These are phyloP conservation scores for Calonectria crousiana DNA, from an alignment of 2,329 filamentous ascomycete genomes.

Conservation along the genomic window DNA sequence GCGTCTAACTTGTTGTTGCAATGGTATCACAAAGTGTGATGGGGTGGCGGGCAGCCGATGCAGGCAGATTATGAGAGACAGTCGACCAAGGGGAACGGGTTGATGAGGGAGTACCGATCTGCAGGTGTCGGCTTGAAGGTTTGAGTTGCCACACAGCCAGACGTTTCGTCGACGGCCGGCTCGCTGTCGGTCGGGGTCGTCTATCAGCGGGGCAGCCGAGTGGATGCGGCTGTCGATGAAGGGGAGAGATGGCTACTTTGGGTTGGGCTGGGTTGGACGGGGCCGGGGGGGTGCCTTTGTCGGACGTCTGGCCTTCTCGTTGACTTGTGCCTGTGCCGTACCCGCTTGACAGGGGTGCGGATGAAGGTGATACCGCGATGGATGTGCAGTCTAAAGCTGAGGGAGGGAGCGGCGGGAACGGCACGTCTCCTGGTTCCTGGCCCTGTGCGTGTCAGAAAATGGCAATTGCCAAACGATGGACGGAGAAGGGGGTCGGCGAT, in stretches of 20 bases:
- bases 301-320: slow-evolving; percentile 28
- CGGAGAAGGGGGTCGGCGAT: background rate
- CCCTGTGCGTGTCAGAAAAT: slow-evolving; percentile 11
- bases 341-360: slow-evolving; percentile 19
- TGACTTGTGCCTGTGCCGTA: slow-evolving; percentile 31
- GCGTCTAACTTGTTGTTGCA: slow-evolving; percentile 20
- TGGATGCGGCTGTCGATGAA: slow-evolving; percentile 39
- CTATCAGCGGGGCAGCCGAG: slow-evolving; percentile 43
- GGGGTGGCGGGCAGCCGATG: slow-evolving; percentile 29
- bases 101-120: slow-evolving; percentile 34
- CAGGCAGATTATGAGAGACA: slow-evolving; percentile 19
- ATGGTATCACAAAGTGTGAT: slow-evolving; percentile 30
- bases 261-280: slow-evolving; percentile 37
- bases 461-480: background rate
- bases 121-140: slow-evolving; percentile 36
- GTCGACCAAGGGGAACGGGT: slow-evolving; percentile 30
- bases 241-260: slow-evolving; percentile 23
- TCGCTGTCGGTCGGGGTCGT: slow-evolving; percentile 32
- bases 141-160: slow-evolving; percentile 21
- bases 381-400: background rate
- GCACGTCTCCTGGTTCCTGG: slow-evolving; percentile 4
- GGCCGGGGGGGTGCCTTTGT: slow-evolving; percentile 28
- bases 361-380: slow-evolving; percentile 18
- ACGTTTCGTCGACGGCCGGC: slow-evolving; percentile 25
- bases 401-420: slow-evolving; percentile 11